A percentile compares a stretch with the other conserved stretches of the same genome.
These are phyloP conservation scores for Backusella circina DNA, from an alignment of 192 early-diverging fungal genomes.

Conservation along the genomic window DNA sequence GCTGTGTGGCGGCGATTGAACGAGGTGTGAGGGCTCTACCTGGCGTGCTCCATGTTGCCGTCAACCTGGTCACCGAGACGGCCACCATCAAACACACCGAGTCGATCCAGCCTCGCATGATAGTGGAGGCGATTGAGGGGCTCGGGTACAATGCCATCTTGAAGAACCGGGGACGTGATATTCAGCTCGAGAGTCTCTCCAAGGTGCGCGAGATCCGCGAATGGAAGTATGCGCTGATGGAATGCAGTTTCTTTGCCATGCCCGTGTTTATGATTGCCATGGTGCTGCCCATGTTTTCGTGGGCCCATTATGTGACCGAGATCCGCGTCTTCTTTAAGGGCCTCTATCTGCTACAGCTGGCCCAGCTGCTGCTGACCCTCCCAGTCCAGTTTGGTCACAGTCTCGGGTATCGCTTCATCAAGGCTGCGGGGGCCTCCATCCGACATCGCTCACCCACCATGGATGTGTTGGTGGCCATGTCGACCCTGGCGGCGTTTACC, in stretches of 20 bases:
- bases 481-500: constrained; percentile 81
- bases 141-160: constrained; percentile 50
- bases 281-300: constrained; percentile 59
- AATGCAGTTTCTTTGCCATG: constrained; percentile 67
- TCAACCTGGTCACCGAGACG: constrained; percentile 72
- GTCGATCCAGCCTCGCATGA: constrained; percentile 63
- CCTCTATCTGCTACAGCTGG: constrained; percentile 61
- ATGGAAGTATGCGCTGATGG: constrained; percentile 70
- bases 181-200: constrained; percentile 84
- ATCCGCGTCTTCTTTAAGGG: constrained; percentile 42
- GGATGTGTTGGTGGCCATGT: constrained; percentile 90
- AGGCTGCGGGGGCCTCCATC: constrained; percentile 73
- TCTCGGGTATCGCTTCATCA: constrained; percentile 78
- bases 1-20: constrained; percentile 78
- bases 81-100: constrained; percentile 66
- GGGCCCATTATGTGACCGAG: constrained; percentile 29
- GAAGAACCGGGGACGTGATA: constrained; percentile 39
- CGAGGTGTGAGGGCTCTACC: constrained; percentile 44
- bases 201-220: constrained; percentile 81
- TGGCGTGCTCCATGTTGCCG: constrained; percentile 42
- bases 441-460: constrained; percentile 85
- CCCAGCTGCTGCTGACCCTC: constrained; percentile 74
- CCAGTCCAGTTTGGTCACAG: constrained; percentile 82
- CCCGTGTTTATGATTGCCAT: constrained; percentile 82
- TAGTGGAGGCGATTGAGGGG: constrained; percentile 77